These are phyloP conservation scores for Daldinia loculata DNA, from an alignment of 495 filamentous ascomycete genomes.

Conservation along the genomic window DNA sequence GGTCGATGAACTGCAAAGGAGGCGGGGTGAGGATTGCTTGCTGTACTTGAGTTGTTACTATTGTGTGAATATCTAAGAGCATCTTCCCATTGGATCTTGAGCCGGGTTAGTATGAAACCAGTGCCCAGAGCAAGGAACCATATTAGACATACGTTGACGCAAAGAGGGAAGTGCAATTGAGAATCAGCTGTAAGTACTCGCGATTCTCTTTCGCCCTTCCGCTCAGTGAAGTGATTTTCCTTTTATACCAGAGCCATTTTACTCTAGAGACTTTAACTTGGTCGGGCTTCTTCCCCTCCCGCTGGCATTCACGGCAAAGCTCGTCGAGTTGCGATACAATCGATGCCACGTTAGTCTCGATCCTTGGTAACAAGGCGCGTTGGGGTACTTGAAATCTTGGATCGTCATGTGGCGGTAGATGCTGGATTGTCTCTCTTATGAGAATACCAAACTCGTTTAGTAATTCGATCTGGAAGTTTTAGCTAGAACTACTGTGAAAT, in stretches of 20 bases:
- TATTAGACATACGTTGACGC: slow-evolving; percentile 9
- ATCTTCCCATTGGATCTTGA: slow-evolving; percentile 16
- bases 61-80: slow-evolving; percentile 21
- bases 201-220: slow-evolving; percentile 9
- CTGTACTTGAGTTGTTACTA: background rate
- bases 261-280: background rate
- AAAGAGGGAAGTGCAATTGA: background rate
- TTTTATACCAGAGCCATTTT: slow-evolving; percentile 11
- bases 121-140: background rate
- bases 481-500: background rate
- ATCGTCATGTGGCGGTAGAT: slow-evolving; percentile 1
- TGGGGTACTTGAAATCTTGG: background rate
- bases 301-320: background rate
- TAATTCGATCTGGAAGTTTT: slow-evolving; percentile 5
- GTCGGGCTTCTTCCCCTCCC: too few species aligned
- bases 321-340: slow-evolving; percentile 3
- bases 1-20: background rate
- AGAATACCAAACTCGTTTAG: background rate
- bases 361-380: background rate
- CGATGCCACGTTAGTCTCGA: slow-evolving; percentile 1
- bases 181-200: background rate
- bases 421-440: slow-evolving; percentile 4
- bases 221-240: slow-evolving; percentile 5
- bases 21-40: background rate
- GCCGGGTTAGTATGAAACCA: background rate